A percentile compares a stretch with the other conserved stretches of the same genome.
phyloP scores from a whole-genome alignment of 495 filamentous ascomycete genomes.

The Melanomma pulvis-pyrius region DNA sequence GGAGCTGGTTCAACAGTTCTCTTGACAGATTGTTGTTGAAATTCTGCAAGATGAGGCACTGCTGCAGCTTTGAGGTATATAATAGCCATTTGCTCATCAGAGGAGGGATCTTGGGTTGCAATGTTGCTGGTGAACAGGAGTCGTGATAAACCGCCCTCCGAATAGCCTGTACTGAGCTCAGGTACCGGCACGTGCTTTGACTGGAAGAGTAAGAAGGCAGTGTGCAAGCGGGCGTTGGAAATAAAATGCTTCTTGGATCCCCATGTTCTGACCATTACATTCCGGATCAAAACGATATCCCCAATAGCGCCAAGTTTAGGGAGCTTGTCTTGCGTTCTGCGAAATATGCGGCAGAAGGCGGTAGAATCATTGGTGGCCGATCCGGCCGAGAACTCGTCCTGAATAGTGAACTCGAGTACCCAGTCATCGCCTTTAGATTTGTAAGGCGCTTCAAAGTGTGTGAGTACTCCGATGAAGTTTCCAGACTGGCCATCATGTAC shows the following conservation, averaged over 20 bases:
- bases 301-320: conserved; percentile 36
- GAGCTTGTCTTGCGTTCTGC: conserved; percentile 4
- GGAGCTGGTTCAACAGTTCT: background rate
- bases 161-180: background rate
- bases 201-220: conserved; percentile 1
- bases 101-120: background rate
- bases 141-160: background rate
- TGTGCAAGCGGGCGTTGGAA: background rate
- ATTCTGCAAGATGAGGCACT: background rate
- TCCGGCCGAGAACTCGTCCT: conserved; percentile 1
- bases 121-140: background rate
- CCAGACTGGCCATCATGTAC: conserved; percentile 9
- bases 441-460: background rate
- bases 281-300: conserved; percentile 41
- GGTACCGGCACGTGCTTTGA: background rate
- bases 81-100: background rate
- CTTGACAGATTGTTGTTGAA: background rate
- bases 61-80: background rate
- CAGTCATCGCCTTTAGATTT: background rate
- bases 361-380: background rate
- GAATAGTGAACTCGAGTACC: conserved; percentile 8
- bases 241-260: background rate
- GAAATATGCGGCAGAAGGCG: background rate
- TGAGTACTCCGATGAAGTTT: conserved; percentile 34
- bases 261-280: conserved; percentile 28